Evolutionary conservation across 2,329 filamentous ascomycete genomes (phyloP).

Genomic region (Pleomassaria siparia): DNA sequence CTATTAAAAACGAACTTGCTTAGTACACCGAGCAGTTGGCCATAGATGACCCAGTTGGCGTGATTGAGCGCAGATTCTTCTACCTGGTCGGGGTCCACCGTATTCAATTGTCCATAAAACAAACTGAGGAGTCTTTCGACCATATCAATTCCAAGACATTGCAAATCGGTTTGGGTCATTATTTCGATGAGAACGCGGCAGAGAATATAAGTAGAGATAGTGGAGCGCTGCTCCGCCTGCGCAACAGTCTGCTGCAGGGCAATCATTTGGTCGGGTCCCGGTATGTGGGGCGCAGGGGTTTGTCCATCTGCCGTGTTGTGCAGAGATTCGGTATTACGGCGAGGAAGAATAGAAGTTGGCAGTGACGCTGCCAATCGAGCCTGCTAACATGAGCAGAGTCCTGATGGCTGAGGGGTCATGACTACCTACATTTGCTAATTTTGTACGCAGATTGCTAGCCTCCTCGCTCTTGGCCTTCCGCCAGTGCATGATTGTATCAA

Average conservation of each 20-base stretch:
- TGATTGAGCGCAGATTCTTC: constrained; percentile 77
- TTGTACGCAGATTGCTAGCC: constrained; percentile 51
- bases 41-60: constrained; percentile 95
- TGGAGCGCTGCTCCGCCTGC: constrained; percentile 84
- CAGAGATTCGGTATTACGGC: constrained; percentile 40
- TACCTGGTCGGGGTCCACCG: constrained; percentile 80
- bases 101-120: constrained; percentile 93
- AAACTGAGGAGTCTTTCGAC: constrained; percentile 92
- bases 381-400: constrained; percentile 24
- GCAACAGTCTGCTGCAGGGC: constrained; percentile 69
- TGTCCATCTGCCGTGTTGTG: constrained; percentile 29
- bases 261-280: constrained; percentile 36
- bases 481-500: constrained; percentile 98
- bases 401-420: not conserved
- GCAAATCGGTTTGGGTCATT: constrained; percentile 82
- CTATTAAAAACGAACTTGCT: constrained; percentile 87
- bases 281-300: constrained; percentile 25
- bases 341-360: constrained; percentile 31
- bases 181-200: constrained; percentile 94
- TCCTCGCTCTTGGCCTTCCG: constrained; percentile 93
- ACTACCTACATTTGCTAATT: constrained; percentile 32
- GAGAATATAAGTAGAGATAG: constrained; percentile 92
- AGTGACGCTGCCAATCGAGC: constrained; percentile 31
- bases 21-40: constrained; percentile 92
- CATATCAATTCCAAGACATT: constrained; percentile 84